Evolutionary conservation across 768 basidiomycete genomes (phyloP).

Genomic region (Obba rivulosa): DNA sequence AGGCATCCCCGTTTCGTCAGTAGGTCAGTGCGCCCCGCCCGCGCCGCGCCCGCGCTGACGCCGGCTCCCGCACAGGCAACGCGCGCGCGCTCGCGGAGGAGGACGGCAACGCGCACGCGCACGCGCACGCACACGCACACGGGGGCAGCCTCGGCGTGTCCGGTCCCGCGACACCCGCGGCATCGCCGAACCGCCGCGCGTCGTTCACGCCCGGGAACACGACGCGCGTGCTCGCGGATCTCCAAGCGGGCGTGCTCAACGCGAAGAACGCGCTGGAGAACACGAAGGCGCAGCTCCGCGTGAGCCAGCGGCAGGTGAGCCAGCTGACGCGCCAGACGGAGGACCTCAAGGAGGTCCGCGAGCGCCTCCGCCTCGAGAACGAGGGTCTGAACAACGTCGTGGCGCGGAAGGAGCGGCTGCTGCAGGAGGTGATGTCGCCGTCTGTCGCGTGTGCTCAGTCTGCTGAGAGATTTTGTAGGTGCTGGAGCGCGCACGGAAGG

Average conservation of each 20-base stretch:
- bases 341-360: constrained; percentile 83
- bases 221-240: constrained; percentile 82
- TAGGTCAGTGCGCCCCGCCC: constrained; percentile 48
- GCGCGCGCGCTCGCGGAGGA: constrained; percentile 81
- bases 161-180: constrained; percentile 35
- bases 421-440: constrained; percentile 63
- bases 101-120: constrained; percentile 30
- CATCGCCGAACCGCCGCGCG: constrained; percentile 44
- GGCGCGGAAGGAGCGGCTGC: constrained; percentile 76
- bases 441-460: not conserved
- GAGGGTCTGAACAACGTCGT: constrained; percentile 87
- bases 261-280: constrained; percentile 81
- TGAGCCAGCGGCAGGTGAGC: constrained; percentile 80
- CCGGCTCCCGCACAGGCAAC: constrained; percentile 49
- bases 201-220: constrained; percentile 74
- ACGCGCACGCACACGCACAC: constrained; percentile 16
- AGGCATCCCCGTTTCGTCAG: constrained; percentile 48
- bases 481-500: constrained; percentile 80
- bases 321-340: constrained; percentile 82
- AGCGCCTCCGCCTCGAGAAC: constrained; percentile 77
- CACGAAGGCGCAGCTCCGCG: constrained; percentile 73
- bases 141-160: constrained; percentile 25
- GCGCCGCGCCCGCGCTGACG: constrained; percentile 6
- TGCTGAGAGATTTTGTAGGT: constrained; percentile 22
- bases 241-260: constrained; percentile 78